Evolutionary conservation across 495 filamentous ascomycete genomes (phyloP).

Genomic region (Daldinia bambusicola): DNA sequence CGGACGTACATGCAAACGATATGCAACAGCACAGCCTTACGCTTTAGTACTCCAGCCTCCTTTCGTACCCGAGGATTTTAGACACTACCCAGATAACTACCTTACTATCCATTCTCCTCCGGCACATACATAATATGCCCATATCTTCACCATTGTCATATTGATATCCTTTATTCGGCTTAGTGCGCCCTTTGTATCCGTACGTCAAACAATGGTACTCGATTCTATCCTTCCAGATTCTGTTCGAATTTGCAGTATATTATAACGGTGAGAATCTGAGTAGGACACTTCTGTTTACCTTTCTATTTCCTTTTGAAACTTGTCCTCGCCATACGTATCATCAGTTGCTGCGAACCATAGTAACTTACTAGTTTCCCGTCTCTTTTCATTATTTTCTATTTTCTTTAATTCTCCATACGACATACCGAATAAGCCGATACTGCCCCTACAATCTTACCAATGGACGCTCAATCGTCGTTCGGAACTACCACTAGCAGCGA

Average conservation of each 20-base stretch:
- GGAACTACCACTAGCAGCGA: conserved; percentile 32
- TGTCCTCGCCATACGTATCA: conserved; percentile 11
- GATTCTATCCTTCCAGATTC: conserved; percentile 20
- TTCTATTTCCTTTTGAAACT: conserved; percentile 4
- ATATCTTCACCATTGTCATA: not conserved
- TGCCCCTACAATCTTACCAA: conserved; percentile 3
- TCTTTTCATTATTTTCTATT: not conserved
- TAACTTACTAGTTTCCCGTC: not conserved
- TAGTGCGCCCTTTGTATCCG: conserved; percentile 31
- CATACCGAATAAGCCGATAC: conserved; percentile 16
- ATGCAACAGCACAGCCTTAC: not conserved
- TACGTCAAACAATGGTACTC: conserved; percentile 34
- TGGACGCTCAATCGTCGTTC: conserved; percentile 20
- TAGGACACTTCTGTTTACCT: conserved; percentile 15
- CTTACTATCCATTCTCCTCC: not conserved
- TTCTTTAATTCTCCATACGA: not conserved
- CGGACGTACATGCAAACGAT: too few species aligned
- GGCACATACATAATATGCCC: not conserved
- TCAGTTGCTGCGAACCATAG: not conserved
- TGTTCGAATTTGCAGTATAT: conserved; percentile 18
- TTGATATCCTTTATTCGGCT: not conserved
- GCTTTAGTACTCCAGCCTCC: not conserved
- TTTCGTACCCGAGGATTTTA: not conserved
- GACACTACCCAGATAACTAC: too few species aligned
- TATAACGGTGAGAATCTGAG: conserved; percentile 36